Base-by-base conservation (phyloP, 2,329 filamentous ascomycete species). In the Dryadomyces quercivorus region DNA sequence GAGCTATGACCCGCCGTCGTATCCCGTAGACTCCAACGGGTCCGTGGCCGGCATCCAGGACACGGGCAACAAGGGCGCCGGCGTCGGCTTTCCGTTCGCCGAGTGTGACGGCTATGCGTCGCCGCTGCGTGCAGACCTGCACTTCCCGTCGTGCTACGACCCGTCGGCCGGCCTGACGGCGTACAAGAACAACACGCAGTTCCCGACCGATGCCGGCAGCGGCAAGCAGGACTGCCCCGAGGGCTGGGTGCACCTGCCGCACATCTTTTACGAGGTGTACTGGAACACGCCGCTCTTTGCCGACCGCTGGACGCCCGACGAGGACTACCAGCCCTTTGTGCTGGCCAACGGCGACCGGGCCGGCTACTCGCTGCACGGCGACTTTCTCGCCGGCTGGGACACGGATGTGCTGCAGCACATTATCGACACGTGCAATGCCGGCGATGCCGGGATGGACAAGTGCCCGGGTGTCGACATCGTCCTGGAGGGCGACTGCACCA, bases 341-440 rank as follows among this genome's bases (percentile, higher is more conserved):
- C 77, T 86, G 46, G 72, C 84, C 59, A 82, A 82, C 63, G 85
- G 85, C 47, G 85, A 90, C 55, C 71, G 75, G 20, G 86, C 85
- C 12, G 86, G 85, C 55, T 88, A 79, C 70, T 80, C 80, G 61
- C 76, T 77, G 57, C 85, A 89, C 67, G 84, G 75, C 50, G 85
- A 90, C 67, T 89, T 90, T 70, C 68, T 86, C 59, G 80, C 85
- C 58, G 85, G 79, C 16, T 90, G 86, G 86, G 80, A 89, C 60
- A 73, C 78, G 58, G 66, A 71, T 31, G 74, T 76, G 48, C 80
- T 88, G 51, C 81, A 85, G 67, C 72, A 77, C 57, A 84, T 86
- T 59, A 81, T 88, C 60, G 74, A 85, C 63, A 78, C 72, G 51
- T 88, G 86, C 71, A 72, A 82, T 61, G 77, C 76, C 48, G 76